Evolutionary conservation across 2,329 filamentous ascomycete species (phyloP), one percentile per base, ranked within the genome.

Genomic region (Cytospora schulzeri): DNA sequence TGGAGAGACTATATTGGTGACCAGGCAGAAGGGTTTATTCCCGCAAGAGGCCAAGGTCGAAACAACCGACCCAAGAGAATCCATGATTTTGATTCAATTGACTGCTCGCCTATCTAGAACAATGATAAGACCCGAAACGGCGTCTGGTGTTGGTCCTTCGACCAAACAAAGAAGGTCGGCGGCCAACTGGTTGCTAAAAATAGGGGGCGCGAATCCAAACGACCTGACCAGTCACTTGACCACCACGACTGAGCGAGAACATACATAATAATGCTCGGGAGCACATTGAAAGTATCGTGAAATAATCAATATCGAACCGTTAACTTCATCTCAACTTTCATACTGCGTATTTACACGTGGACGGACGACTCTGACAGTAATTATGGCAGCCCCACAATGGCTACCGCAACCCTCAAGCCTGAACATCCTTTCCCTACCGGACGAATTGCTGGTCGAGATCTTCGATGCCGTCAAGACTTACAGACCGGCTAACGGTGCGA

Each of bases 381-480:
- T 24, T 7, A 33, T 45, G 51, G 33, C 31, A 31, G 15, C 52
- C 31, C 33, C 22, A 5, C 38, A 9, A n/a, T 19, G 12, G 14
- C 7, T 24, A 4, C 51, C 24, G 12, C 11, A 17, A 19, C n/a
- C 11, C 12, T 29, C 24, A 4, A 8, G 45, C 1, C 8, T 26
- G 15, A 60, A 28, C 19, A 57, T 66, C n/a, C 60, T 66, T 29
- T 48, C 56, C 14, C 64, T 66, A 28, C 64, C 64, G 1, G 28
- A 63, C 29, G 64, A 66, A 53, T 45, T 66, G 8, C 61, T 66
- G 1, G 7, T 66, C 9, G 64, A 60, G 1, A 60, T 66, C 17
- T 60, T 66, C 29, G 26, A 52, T 7, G 28, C 52, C 14, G 61
- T 66, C 9, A 66, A 64, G 38, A 19, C 28, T 11, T 29, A 57